Percentiles rank a stretch among this genome's conserved stretches.
Evolutionary conservation across 2,329 filamentous ascomycete species (phyloP).

Genomic region (Trichoderma citrinoviride): DNA sequence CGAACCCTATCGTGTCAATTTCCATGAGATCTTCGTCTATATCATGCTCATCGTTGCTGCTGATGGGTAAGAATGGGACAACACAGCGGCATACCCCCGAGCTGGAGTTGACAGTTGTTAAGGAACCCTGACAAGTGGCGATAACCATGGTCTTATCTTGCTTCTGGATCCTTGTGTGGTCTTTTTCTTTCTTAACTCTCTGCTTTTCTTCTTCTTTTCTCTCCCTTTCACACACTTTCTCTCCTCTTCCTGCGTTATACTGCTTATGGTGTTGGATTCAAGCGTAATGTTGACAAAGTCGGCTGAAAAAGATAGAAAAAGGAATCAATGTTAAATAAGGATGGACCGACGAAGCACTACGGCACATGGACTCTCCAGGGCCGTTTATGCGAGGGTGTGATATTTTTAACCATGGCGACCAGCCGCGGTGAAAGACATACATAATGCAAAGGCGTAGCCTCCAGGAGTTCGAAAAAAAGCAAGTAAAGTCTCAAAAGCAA

Average conservation of each 20-base stretch:
- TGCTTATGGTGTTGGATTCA: not conserved
- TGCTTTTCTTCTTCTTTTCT: not conserved
- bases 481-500: conserved; percentile 8
- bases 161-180: not conserved
- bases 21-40: not conserved
- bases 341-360: too few relatives aligned
- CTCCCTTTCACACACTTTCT: too few relatives aligned
- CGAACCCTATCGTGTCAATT: not conserved
- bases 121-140: not conserved
- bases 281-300: not conserved
- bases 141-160: not conserved
- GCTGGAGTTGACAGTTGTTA: not conserved
- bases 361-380: not conserved
- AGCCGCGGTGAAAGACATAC: conserved; percentile 2
- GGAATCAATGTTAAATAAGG: not conserved
- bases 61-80: not conserved
- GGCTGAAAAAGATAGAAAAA: not conserved
- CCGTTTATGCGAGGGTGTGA: not conserved
- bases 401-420: conserved; percentile 1
- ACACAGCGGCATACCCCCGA: not conserved
- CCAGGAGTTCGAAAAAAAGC: not conserved
- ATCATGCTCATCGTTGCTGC: not conserved
- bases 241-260: not conserved
- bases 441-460: not conserved
- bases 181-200: not conserved